Percentiles rank a stretch among this genome's conserved stretches.
These are phyloP conservation scores for Retiboletus fuscus DNA, from an alignment of 1,284 basidiomycete genomes.

Conservation along the genomic window DNA sequence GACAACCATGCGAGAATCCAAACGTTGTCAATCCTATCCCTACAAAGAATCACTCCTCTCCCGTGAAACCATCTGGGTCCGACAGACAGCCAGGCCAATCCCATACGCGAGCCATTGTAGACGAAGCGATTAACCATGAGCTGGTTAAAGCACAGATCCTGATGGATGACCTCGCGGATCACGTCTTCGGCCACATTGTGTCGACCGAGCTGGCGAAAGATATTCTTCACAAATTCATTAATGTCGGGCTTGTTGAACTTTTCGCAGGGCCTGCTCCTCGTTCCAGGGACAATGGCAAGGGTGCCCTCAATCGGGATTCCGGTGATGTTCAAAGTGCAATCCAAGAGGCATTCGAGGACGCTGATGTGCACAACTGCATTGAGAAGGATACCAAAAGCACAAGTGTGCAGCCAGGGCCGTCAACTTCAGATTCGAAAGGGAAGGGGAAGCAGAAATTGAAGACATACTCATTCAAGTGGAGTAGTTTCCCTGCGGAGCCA, in stretches of 20 bases:
- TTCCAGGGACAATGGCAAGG: not conserved
- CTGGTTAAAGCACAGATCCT: too few species aligned
- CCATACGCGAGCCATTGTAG: too few species aligned
- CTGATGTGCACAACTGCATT: slow-evolving; percentile 4
- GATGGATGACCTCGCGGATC: too few species aligned
- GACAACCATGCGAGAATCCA: not conserved
- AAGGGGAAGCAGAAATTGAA: slow-evolving; percentile 6
- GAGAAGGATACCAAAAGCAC: not conserved
- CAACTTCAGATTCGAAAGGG: not conserved
- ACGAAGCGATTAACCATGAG: too few species aligned
- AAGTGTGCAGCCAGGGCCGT: not conserved
- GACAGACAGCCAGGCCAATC: too few species aligned
- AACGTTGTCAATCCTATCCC: not conserved
- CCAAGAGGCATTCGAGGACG: slow-evolving; percentile 20
- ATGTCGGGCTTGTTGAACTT: slow-evolving; percentile 14
- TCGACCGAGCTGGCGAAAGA: not conserved
- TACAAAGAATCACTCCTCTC: slow-evolving; percentile 16
- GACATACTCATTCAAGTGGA: slow-evolving; percentile 30
- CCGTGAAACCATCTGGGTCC: slow-evolving; percentile 22
- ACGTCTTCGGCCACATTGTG: too few species aligned
- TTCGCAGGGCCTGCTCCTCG: not conserved
- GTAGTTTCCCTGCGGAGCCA: slow-evolving; percentile 16
- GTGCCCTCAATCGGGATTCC: not conserved
- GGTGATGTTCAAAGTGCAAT: slow-evolving; percentile 6
- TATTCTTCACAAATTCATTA: slow-evolving; percentile 10